Evolutionary conservation across 441 rosid species (phyloP), one percentile per base, ranked within the genome.

Genomic region (Monsonia emarginata): DNA sequence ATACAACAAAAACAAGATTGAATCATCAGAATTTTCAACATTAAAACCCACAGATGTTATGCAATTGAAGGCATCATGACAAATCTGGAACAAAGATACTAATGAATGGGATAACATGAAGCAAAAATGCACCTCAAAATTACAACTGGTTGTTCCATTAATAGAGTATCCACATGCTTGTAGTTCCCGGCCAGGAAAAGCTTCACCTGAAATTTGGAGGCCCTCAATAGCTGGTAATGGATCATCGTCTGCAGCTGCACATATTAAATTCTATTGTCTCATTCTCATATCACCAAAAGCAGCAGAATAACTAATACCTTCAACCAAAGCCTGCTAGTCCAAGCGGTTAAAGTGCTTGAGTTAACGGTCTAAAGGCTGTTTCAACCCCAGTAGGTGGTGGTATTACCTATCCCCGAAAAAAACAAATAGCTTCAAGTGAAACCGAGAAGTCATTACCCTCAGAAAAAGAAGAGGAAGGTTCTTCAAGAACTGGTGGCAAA

Each of bases 81-180:
- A 70, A 63, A 26, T 24, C 36, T 48, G 14, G 3, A 60, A 22
- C 13, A 18, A 7, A 52, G 9, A 52, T 21, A 22, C n/a, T 44
- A 52, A 22, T 13, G 10, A 6, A 34, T 34, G 40, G 40, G 10
- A 34, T 21, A 28, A 68, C 36, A 38, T 4, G 11, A 62, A 70
- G 32, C 19, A 38, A 67, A 76, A 75, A 64, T 69, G 75, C 77
- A 95, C 99, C 99, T 95, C 98, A 74, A 95, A 95, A 76, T 95
- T 95, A 84, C 99, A 95, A 78, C 96, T 91, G 69, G 95, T 95
- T 68, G 98, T 95, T 82, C 99, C 99, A 73, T 95, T 86, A 72
- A 83, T 88, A 63, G 99, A 95, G 65, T 77, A 84, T 74, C 99
- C 99, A 65, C 80, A 78, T 42, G 96, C 99, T 85, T 84, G 97